Conservation (phyloP, 2,329 filamentous ascomycete species). For the Colletotrichum limetticola region DNA sequence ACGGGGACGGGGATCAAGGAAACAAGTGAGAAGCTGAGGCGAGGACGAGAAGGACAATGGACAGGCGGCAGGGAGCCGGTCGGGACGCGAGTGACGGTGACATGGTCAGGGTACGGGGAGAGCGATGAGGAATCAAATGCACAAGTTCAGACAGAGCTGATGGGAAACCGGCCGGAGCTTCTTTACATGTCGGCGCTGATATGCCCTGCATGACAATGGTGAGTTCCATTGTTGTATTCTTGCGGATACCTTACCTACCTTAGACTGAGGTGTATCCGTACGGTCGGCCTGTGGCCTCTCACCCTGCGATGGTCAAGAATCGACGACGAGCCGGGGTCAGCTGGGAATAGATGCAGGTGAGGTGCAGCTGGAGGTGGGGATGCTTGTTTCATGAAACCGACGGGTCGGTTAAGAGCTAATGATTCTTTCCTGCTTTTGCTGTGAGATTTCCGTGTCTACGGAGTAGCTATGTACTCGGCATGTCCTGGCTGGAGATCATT, state of each 20-base stretch:
- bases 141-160: not conserved
- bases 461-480: not conserved
- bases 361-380: not conserved
- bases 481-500: slow-evolving; percentile 15
- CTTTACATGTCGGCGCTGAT: not conserved
- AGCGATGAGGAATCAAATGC: not conserved
- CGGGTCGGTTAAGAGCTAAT: not conserved
- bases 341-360: not conserved
- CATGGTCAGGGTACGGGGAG: slow-evolving; percentile 1
- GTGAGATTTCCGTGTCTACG: not conserved
- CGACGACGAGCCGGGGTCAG: not conserved
- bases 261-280: not conserved
- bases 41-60: not conserved
- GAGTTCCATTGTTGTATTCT: not conserved
- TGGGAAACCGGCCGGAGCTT: not conserved
- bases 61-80: not conserved
- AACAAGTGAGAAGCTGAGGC: not conserved
- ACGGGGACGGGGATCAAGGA: not conserved
- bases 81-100: not conserved
- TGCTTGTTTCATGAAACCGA: slow-evolving; percentile 18
- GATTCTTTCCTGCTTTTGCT: not conserved
- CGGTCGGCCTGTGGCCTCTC: not conserved
- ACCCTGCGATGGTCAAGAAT: not conserved
- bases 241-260: not conserved
- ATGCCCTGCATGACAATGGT: not conserved